These are phyloP conservation scores for Neofusicoccum umdonicola DNA, from an alignment of 2,329 filamentous ascomycete genomes.

Conservation along the genomic window DNA sequence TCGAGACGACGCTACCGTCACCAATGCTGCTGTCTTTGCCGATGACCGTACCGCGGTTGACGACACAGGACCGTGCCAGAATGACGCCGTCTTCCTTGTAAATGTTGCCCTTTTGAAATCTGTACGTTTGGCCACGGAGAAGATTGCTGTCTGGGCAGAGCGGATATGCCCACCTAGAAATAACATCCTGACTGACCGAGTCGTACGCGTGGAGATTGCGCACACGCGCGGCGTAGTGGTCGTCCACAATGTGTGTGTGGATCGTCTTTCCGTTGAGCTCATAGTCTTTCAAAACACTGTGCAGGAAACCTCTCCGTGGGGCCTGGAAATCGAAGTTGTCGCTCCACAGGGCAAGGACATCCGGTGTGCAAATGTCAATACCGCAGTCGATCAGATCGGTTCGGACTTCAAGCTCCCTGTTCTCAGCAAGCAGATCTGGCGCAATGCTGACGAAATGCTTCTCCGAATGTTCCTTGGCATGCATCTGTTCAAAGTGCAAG, in stretches of 20 bases:
- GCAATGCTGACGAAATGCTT: conserved; percentile 71
- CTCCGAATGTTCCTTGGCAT: conserved; percentile 56
- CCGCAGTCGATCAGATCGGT: conserved; percentile 89
- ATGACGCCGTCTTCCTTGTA: conserved; percentile 78
- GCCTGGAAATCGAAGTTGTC: conserved; percentile 97
- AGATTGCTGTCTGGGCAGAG: conserved; percentile 88
- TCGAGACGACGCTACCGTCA: conserved; percentile 65
- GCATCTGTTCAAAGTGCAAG: conserved; percentile 91
- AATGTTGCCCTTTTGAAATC: conserved; percentile 64
- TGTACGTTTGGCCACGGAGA: conserved; percentile 72
- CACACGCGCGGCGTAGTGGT: conserved; percentile 83
- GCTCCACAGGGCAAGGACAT: conserved; percentile 91
- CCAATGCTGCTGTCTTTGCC: conserved; percentile 75
- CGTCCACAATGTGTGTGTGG: conserved; percentile 78
- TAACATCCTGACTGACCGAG: conserved; percentile 80
- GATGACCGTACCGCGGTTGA: conserved; percentile 69
- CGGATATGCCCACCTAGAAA: conserved; percentile 83
- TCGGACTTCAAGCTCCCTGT: conserved; percentile 76
- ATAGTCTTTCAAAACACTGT: conserved; percentile 92
- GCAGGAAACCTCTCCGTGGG: conserved; percentile 82
- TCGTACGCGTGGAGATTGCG: conserved; percentile 88
- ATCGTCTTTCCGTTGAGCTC: conserved; percentile 97
- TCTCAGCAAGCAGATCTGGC: conserved; percentile 69
- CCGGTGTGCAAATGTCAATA: conserved; percentile 96
- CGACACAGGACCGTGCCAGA: conserved; percentile 67